A percentile compares a stretch with the other conserved stretches of the same genome.
These are phyloP conservation scores for Cyclotella choctawhatcheeana DNA, from an alignment of 108 stramenopile genomes.

Conservation along the genomic window DNA sequence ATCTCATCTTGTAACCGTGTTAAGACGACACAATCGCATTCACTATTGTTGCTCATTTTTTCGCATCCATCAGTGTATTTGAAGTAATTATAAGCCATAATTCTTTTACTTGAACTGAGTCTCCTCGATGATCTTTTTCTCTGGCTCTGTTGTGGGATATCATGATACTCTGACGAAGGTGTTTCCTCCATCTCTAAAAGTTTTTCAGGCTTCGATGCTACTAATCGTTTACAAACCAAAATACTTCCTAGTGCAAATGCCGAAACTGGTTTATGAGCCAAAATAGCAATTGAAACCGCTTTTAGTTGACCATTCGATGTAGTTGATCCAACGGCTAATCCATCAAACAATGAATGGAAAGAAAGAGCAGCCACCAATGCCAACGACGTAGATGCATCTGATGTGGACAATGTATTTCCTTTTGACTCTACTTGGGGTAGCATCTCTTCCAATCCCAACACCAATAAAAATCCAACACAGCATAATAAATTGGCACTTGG, in stretches of 20 bases:
- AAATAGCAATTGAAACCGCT: constrained; percentile 8
- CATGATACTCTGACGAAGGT: neutral
- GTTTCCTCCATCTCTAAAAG: neutral
- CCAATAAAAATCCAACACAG: constrained; percentile 11
- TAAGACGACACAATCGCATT: neutral
- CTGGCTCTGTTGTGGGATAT: neutral
- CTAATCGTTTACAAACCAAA: constrained; percentile 8
- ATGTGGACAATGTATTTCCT: neutral
- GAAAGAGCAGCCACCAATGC: constrained; percentile 9
- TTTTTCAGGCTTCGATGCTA: neutral
- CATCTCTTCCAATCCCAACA: constrained; percentile 7
- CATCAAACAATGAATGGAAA: constrained; percentile 14
- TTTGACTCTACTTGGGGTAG: neutral
- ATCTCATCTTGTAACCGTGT: constrained; percentile 9
- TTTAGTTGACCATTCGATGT: constrained; percentile 6
- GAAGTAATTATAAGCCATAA: constrained; percentile 16
- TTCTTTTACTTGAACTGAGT: constrained; percentile 6
- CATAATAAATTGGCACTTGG: constrained; percentile 13
- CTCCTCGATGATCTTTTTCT: constrained; percentile 4
- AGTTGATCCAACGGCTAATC: constrained; percentile 6
- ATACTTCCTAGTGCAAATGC: constrained; percentile 14
- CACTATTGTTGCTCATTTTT: no score
- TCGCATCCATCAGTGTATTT: constrained; percentile 21
- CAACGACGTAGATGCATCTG: neutral
- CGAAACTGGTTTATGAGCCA: constrained; percentile 16